These are phyloP conservation scores for Penicillium sp. DNA, from an alignment of 2,329 filamentous ascomycete genomes.

Conservation along the genomic window DNA sequence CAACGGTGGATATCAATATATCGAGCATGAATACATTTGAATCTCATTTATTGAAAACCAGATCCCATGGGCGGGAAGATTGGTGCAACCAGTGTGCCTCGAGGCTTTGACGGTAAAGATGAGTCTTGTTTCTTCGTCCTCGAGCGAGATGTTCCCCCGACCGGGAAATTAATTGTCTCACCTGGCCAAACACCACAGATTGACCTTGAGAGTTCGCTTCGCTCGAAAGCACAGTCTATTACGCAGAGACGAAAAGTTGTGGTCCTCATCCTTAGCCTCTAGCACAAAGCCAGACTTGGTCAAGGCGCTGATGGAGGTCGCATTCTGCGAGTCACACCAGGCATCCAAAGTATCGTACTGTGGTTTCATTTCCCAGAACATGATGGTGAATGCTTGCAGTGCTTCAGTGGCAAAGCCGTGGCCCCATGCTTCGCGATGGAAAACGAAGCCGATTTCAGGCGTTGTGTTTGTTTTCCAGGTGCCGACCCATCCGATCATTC, in stretches of 20 bases:
- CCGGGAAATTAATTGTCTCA: background rate
- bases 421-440: conserved; percentile 15
- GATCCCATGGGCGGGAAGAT: background rate
- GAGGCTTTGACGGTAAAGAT: background rate
- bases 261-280: conserved; percentile 1
- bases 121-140: background rate
- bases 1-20: background rate
- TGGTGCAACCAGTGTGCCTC: background rate
- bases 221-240: conserved; percentile 3
- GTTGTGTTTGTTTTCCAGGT: conserved; percentile 8
- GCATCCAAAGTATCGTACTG: conserved; percentile 4
- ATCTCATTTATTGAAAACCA: background rate
- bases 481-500: conserved; percentile 12
- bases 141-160: background rate
- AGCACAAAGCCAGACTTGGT: conserved; percentile 9
- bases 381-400: conserved; percentile 7
- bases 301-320: conserved; percentile 5
- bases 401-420: conserved; percentile 16
- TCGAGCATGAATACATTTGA: background rate
- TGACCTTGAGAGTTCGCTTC: background rate
- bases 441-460: conserved; percentile 14
- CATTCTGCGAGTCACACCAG: conserved; percentile 8
- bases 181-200: background rate
- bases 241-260: conserved; percentile 8
- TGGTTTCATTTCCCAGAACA: conserved; percentile 7